Percentiles rank a stretch among this genome's conserved stretches.
These are phyloP conservation scores for Colletotrichum scovillei DNA, from an alignment of 2,329 filamentous ascomycete genomes.

Conservation along the genomic window DNA sequence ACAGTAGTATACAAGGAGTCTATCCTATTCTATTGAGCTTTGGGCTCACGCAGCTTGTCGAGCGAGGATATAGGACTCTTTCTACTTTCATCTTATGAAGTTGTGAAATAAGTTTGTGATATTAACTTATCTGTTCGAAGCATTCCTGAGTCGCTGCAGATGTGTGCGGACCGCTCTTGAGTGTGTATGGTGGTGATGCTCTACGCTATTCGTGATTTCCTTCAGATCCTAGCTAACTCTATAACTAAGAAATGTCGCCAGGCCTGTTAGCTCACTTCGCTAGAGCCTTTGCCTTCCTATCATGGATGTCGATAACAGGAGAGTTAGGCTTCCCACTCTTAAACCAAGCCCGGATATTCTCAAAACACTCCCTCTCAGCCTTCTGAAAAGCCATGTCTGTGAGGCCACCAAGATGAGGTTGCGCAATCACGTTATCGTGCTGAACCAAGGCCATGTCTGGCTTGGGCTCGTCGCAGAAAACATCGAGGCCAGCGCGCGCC, in stretches of 20 bases:
- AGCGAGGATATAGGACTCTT: neutral
- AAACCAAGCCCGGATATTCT: constrained; percentile 55
- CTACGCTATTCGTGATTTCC: neutral
- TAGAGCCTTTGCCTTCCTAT: neutral
- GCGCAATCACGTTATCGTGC: constrained; percentile 54
- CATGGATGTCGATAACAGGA: constrained; percentile 36
- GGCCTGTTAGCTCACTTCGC: neutral
- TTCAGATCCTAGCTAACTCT: neutral
- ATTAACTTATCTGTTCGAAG: neutral
- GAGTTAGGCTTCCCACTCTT: constrained; percentile 50
- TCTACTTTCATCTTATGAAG: neutral
- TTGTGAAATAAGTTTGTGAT: neutral
- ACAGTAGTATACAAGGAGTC: too few species aligned
- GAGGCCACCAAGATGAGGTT: constrained; percentile 57
- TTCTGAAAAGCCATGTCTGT: constrained; percentile 56
- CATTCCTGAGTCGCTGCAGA: neutral
- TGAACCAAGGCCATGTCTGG: constrained; percentile 40
- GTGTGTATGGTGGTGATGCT: neutral
- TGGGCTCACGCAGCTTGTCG: too few species aligned
- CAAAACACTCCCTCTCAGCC: constrained; percentile 57
- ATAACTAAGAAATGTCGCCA: too few species aligned
- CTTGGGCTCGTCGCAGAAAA: neutral
- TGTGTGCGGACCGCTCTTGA: neutral
- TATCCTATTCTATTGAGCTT: too few species aligned
- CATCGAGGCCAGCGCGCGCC: neutral